Base-by-base conservation (phyloP, 2,329 filamentous ascomycete genomes). In the Clonostachys sp. region DNA sequence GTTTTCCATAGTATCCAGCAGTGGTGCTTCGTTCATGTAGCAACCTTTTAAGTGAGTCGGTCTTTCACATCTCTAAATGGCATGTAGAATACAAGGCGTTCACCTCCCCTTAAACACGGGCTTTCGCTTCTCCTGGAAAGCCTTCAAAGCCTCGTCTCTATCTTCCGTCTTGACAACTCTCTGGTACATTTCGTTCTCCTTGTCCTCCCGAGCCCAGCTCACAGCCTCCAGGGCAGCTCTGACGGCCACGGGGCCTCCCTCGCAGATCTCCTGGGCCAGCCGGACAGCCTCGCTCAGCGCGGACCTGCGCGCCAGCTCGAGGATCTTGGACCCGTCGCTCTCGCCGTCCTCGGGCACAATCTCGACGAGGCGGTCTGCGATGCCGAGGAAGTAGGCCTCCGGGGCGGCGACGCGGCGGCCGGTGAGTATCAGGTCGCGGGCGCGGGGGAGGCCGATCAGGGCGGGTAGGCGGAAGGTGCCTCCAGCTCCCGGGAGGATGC, bases 401-500 rank as follows among this genome's bases (percentile, higher is more conserved):
- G 87, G 73, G 0, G 83, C 92, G 9, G 78, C 77, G 12, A 99
- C 87, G 41, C 90, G 78, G n/a, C 94, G 81, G 4, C 94, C 94
- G 0, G 92, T 97, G 9, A 97, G 74, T 45, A 97, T 86, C 58
- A 97, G 72, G 65, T 99, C 92, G 45, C 91, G 79, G n/a, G 94
- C 94, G 47, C 91, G 83, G 24, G 78, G 75, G 20, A 87, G 71
- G 6, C 94, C 94, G 54, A 99, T 86, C 17, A 99, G 69, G 9
- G 78, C 80, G 2, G 91, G 90, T 1, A 99, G 82, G 10, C 94
- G 85, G 66, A 90, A 89, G 1, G 92, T 97, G 50, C 92, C 94
- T 41, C 94, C 94, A 3, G 92, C 94, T 50, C 94, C 94, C 4
- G 94, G 94, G 54, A 99, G 87, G 63, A 99, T 99, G 48, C 87